A percentile compares a stretch with the other conserved stretches of the same genome.
Evolutionary conservation across 2,329 filamentous ascomycete genomes (phyloP).

Genomic region (Aspergillus candidus): DNA sequence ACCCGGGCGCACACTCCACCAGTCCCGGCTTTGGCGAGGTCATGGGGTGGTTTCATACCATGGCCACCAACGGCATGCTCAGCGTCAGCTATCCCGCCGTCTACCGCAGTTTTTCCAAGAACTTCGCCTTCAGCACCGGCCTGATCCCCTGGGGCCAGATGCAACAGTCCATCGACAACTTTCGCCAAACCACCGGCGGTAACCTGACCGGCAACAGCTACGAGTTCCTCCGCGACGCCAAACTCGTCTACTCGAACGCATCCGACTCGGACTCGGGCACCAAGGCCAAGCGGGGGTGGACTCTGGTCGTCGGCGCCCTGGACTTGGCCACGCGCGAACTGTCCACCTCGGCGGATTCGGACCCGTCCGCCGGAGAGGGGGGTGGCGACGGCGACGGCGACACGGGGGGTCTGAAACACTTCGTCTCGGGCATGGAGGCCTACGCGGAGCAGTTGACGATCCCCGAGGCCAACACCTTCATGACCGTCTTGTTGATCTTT

Average conservation of each 20-base stretch:
- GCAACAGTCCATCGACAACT: conserved; percentile 76
- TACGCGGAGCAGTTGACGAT: conserved; percentile 80
- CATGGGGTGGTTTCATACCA: conserved; percentile 83
- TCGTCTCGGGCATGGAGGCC: conserved; percentile 70
- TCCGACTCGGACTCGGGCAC: conserved; percentile 44
- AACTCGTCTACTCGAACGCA: conserved; percentile 63
- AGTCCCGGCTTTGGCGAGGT: conserved; percentile 84
- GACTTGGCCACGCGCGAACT: conserved; percentile 51
- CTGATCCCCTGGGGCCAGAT: conserved; percentile 76
- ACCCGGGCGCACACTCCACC: conserved; percentile 56
- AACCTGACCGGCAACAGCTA: conserved; percentile 79
- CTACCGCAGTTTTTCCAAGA: conserved; percentile 83
- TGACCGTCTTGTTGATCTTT: conserved; percentile 86
- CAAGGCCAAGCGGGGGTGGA: conserved; percentile 52
- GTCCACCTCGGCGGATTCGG: conserved; percentile 38
- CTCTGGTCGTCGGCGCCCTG: conserved; percentile 36
- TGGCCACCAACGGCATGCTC: conserved; percentile 95
- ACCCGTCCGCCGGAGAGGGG: conserved; percentile 23
- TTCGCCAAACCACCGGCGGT: conserved; percentile 74
- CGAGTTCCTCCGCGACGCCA: conserved; percentile 66
- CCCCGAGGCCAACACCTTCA: conserved; percentile 86
- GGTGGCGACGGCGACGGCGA: conserved; percentile 22
- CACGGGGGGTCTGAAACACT: conserved; percentile 43
- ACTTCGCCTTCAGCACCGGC: conserved; percentile 88
- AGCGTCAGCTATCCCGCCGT: conserved; percentile 81